Base-by-base conservation (phyloP, 1,284 basidiomycete species). In the Fomitiporia mediterranea region DNA sequence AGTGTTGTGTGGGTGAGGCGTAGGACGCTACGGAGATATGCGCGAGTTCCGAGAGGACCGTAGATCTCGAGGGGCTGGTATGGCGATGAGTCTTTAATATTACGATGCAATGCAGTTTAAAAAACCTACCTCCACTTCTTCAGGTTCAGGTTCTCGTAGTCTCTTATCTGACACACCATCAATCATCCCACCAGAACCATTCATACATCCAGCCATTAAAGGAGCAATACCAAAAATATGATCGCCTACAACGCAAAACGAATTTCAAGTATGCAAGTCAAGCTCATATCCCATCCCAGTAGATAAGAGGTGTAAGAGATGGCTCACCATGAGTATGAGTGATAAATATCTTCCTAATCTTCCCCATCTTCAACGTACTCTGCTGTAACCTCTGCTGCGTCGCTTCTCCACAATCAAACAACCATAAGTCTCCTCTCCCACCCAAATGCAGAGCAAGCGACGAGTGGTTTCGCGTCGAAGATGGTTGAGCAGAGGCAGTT, bases 391-490 rank as follows among this genome's bases (percentile, higher is more conserved):
- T 89, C 65, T 86, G 81, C 63, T 94, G 90, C 1, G 93, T 95
- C 3, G 86, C 91, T 69, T 96, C 93, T 17, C 93, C 94, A 62
- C 91, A 93, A 67, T 97, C 94, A 64, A 96, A 92, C 8, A 97
- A 67, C 88, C 88, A 89, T 51, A 86, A 80, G 72, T 86, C 81
- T 23, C 80, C 74, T 17, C 57, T 40, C 3, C 60, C 62, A 23
- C 77, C 77, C 3, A 89, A 70, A 17, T 81, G 78, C 9, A 90
- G 63, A 0, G 86, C 83, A 6, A 84, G 74, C 6, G 86, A 72
- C 34, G 87, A 89, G 64, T 89, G 88, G 63, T 86, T 89, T 51
- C 87, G 74, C 0, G 88, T 87, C 1, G 78, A 77, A 2, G 88
- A 89, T 1, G 87, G 88, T 61, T 85, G 82, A 1, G 88, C 86